Conservation (phyloP, 768 basidiomycete species). For the Brasilioporus rufonigricans region DNA sequence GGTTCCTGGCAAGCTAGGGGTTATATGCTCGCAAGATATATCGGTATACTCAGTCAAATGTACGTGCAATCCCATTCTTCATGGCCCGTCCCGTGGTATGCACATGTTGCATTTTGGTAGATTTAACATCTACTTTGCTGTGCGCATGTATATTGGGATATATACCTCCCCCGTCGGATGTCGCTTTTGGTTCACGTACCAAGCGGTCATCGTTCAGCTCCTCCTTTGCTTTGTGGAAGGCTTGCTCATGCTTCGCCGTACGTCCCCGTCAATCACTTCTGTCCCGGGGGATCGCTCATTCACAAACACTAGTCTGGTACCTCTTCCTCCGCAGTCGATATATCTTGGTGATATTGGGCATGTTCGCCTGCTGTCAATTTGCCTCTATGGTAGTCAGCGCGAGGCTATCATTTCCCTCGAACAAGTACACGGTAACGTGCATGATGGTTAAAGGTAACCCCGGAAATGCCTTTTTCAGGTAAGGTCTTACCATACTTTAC, state of each 20-base stretch:
- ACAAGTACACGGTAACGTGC: conserved; percentile 15
- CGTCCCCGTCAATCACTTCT: neutral
- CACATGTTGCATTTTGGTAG: neutral
- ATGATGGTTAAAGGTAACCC: conserved; percentile 10
- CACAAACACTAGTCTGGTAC: conserved; percentile 13
- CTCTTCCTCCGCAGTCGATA: conserved; percentile 11
- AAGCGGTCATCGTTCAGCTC: conserved; percentile 12
- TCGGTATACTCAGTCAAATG: conserved; percentile 18
- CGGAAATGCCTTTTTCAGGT: conserved; percentile 21
- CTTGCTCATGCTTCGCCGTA: conserved; percentile 20
- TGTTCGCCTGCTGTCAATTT: conserved; percentile 7
- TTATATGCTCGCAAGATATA: conserved; percentile 15
- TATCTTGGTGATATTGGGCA: conserved; percentile 9
- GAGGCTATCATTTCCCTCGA: conserved; percentile 4
- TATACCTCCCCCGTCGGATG: conserved; percentile 7
- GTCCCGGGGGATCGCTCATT: neutral
- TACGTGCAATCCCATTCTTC: conserved; percentile 1
- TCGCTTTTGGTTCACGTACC: conserved; percentile 16
- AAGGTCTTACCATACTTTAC: neutral
- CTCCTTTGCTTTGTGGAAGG: conserved; percentile 12
- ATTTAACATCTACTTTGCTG: conserved; percentile 20
- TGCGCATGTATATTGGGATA: conserved; percentile 17
- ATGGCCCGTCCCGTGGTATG: neutral
- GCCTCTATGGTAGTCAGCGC: conserved; percentile 21
- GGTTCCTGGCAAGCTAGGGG: conserved; percentile 5